Evolutionary conservation across 163 green algal species (phyloP).

Genomic region (Chloromonas sp.): DNA sequence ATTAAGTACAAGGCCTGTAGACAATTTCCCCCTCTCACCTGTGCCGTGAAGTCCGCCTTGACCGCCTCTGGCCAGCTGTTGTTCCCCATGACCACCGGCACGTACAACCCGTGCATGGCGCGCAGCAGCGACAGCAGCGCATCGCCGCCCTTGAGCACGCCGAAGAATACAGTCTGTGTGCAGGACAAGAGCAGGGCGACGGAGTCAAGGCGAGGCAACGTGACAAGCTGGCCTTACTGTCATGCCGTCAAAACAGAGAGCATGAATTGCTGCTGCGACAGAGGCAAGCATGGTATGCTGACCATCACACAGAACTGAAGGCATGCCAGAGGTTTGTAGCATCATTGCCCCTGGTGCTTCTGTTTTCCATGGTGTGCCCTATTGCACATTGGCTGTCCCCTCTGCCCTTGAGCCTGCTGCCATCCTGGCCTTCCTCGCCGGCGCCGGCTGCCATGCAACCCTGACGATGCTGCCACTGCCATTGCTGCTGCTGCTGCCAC

Average conservation of each 20-base stretch:
- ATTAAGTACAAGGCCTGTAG: too few species aligned
- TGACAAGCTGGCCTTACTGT: neutral
- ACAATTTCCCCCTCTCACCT: too few species aligned
- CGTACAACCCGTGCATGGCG: slow-evolving; percentile 46
- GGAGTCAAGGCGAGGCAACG: neutral
- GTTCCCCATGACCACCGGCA: slow-evolving; percentile 53
- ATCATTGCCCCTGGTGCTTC: neutral
- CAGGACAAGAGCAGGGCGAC: neutral
- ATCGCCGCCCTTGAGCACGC: slow-evolving; percentile 25
- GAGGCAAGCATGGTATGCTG: neutral
- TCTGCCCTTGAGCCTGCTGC: too few species aligned
- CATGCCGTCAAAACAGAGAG: neutral
- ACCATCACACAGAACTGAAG: neutral
- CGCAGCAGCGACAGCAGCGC: slow-evolving; percentile 53
- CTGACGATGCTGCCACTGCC: neutral
- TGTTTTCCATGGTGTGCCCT: neutral
- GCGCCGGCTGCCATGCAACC: neutral
- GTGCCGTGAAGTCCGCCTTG: slow-evolving; percentile 62
- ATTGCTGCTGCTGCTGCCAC: neutral
- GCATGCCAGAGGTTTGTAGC: neutral
- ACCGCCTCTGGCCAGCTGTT: slow-evolving; percentile 70
- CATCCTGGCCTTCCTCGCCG: too few species aligned
- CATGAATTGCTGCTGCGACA: neutral
- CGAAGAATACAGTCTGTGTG: slow-evolving; percentile 25
- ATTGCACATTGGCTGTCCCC: neutral